Evolutionary conservation across 108 stramenopile species (phyloP), one percentile per base, ranked within the genome.

Genomic region (Cyclotella choctawhatcheeana): DNA sequence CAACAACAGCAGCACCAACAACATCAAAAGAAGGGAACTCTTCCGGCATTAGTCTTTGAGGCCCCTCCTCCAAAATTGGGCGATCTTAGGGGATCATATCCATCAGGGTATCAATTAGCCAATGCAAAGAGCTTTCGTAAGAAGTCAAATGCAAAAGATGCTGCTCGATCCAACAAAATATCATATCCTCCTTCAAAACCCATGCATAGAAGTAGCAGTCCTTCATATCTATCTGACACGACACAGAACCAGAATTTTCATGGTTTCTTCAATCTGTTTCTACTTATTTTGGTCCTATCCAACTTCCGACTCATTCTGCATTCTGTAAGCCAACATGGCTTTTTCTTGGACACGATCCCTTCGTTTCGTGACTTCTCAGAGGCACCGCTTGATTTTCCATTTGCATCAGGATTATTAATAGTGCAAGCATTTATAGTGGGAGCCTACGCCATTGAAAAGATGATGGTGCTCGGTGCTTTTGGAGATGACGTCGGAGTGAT

Each of bases 181-280:
- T 60, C 76, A 1, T 91, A 89, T 65, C 87, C 89, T 14, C 88
- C 78, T 71, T 84, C 61, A 74, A 78, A 70, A 40, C 93, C 64
- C 18, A 91, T 93, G 89, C 93, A 91, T 69, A 73, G 88, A 6
- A 53, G 47, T 16, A 67, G 85, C 13, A 83, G 64, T 51, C 84
- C 88, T 29, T 88, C 86, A 0, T 86, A 83, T 47, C 78, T 93
- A 1, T 86, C 86, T 31, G 90, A 88, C 30, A 69, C 48, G 0
- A 86, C 82, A 7, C 81, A 72, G 31, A 64, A 62, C 27, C 90
- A 89, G 62, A 94, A 94, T 55, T 94, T 88, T 56, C 89, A 90
- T 13, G 93, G 93, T 4, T 79, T 91, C 34, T 85, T 91, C 64
- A 94, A 94, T 82, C 58, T 94, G 26, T 88, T 79, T 10, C 51